These are phyloP conservation scores for Goffeauzyma gilvescens DNA, from an alignment of 768 basidiomycete genomes.

Conservation along the genomic window DNA sequence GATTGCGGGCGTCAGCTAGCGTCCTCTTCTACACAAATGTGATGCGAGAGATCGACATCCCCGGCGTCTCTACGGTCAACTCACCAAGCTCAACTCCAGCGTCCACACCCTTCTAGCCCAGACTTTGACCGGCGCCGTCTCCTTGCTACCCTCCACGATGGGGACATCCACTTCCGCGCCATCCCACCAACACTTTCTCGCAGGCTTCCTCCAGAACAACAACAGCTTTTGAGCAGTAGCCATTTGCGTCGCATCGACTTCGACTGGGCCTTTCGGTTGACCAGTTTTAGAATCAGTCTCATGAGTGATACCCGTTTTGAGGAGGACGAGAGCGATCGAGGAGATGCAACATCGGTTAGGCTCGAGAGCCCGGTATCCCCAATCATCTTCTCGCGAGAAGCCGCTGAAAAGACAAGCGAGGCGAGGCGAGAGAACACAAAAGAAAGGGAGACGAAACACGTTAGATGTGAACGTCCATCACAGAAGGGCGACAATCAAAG, in stretches of 20 bases:
- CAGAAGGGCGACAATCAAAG: not conserved
- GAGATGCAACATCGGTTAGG: slow-evolving; percentile 94
- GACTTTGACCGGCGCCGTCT: slow-evolving; percentile 51
- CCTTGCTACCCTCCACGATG: slow-evolving; percentile 37
- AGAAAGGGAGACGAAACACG: not conserved
- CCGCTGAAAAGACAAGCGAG: slow-evolving; percentile 61
- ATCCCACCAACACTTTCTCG: slow-evolving; percentile 99
- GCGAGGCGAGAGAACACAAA: not conserved
- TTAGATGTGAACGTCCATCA: not conserved
- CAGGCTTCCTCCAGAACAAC: slow-evolving; percentile 96
- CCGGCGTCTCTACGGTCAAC: too few species aligned
- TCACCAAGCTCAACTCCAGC: slow-evolving; percentile 77
- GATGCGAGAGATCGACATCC: not conserved
- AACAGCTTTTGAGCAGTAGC: slow-evolving; percentile 90
- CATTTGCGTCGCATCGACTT: slow-evolving; percentile 75
- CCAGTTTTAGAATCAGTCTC: slow-evolving; percentile 34
- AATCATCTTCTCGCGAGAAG: slow-evolving; percentile 89
- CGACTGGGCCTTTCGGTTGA: not conserved
- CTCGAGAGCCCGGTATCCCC: slow-evolving; percentile 92
- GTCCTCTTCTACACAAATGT: not conserved
- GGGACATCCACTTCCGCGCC: slow-evolving; percentile 76
- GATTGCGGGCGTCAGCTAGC: not conserved
- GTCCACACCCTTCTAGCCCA: slow-evolving; percentile 99
- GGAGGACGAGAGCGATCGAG: slow-evolving; percentile 85
- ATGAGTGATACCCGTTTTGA: slow-evolving; percentile 90